phyloP scores from a whole-genome alignment of 352 stramenopile species.

The Blastocystis sp. region DNA sequence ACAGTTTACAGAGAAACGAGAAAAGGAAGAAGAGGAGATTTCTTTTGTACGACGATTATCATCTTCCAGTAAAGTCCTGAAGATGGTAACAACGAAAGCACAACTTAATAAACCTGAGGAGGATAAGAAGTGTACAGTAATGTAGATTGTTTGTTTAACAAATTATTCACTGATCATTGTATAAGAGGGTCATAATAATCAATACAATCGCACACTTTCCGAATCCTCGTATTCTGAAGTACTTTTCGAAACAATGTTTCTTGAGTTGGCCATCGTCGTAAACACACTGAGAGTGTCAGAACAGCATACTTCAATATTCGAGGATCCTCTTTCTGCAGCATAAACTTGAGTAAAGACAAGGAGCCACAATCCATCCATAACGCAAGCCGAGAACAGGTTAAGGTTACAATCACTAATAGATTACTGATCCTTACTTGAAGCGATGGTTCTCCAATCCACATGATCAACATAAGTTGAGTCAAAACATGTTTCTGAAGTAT shows the following conservation, averaged over 20 bases:
- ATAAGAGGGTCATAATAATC: background rate
- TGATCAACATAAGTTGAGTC: background rate
- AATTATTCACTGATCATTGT: background rate
- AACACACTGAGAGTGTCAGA: background rate
- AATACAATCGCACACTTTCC: background rate
- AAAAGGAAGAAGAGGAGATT: constrained; percentile 45
- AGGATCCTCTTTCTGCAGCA: background rate
- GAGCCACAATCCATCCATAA: background rate
- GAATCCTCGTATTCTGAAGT: background rate
- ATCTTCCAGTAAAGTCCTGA: constrained; percentile 18
- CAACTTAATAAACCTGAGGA: background rate
- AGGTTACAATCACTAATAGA: background rate
- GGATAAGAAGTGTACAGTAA: constrained; percentile 33
- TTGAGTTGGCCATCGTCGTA: background rate
- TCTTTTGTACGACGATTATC: constrained; percentile 14
- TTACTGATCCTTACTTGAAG: background rate
- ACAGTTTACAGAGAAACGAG: constrained; percentile 25
- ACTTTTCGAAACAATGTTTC: background rate
- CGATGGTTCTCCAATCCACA: background rate
- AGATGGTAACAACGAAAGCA: constrained; percentile 1
- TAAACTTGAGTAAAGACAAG: background rate
- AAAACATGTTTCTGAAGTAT: background rate
- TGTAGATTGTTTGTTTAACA: constrained; percentile 14
- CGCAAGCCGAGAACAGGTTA: background rate
- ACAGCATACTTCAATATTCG: background rate